Conservation (phyloP, 345 rosid genomes). For the Acer yangbiense region DNA sequence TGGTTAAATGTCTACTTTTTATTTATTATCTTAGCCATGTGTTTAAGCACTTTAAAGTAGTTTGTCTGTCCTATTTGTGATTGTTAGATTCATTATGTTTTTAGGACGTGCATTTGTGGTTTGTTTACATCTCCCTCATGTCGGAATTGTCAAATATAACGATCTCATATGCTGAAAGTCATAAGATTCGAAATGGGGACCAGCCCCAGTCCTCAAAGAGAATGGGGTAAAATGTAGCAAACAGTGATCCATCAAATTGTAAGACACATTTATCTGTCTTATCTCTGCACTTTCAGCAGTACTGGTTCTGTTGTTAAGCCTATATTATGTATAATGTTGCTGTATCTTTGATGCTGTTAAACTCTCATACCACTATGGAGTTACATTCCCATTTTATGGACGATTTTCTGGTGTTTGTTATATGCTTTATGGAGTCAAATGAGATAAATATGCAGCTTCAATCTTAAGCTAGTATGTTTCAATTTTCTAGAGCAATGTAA, state of each 20-base stretch:
- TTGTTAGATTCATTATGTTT: background rate
- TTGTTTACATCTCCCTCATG: background rate
- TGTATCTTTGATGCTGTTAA: background rate
- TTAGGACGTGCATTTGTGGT: background rate
- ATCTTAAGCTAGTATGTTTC: background rate
- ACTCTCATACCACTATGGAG: background rate
- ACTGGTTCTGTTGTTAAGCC: background rate
- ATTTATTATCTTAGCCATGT: background rate
- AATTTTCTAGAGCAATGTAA: background rate
- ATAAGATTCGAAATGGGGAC: background rate
- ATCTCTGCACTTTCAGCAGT: background rate
- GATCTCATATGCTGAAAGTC: background rate
- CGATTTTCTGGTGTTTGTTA: background rate
- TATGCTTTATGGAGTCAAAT: background rate
- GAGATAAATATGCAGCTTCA: background rate
- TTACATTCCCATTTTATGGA: background rate
- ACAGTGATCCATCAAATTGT: background rate
- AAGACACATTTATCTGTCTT: background rate
- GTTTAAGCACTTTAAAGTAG: background rate
- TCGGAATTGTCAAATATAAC: background rate
- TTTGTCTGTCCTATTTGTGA: background rate
- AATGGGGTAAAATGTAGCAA: background rate
- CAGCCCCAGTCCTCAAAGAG: background rate
- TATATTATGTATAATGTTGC: background rate
- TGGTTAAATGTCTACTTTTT: background rate